Conservation (phyloP, 2,329 filamentous ascomycete genomes). For the Botrytis paeoniae region DNA sequence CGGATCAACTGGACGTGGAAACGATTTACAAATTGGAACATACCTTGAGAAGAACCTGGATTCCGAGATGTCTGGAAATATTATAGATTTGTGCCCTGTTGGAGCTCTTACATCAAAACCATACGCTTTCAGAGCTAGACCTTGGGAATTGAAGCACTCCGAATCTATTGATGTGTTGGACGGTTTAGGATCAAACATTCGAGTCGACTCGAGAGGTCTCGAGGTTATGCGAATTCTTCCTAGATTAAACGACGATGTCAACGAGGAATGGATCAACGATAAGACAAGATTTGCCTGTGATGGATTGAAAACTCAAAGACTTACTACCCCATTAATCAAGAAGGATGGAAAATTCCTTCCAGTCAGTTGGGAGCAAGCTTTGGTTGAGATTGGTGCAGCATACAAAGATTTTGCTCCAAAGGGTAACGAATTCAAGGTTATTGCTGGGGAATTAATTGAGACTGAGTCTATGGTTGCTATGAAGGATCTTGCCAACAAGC, state of each 20-base stretch:
- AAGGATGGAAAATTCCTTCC: slow-evolving; percentile 89
- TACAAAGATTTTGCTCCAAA: slow-evolving; percentile 77
- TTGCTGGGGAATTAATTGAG: slow-evolving; percentile 88
- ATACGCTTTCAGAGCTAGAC: slow-evolving; percentile 93
- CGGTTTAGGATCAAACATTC: slow-evolving; percentile 88
- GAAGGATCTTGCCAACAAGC: slow-evolving; percentile 95
- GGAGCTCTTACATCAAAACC: slow-evolving; percentile 96
- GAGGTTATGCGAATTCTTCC: slow-evolving; percentile 96
- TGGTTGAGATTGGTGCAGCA: slow-evolving; percentile 80
- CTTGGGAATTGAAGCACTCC: slow-evolving; percentile 95
- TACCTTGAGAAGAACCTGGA: slow-evolving; percentile 94
- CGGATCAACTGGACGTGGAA: slow-evolving; percentile 90
- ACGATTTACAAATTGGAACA: slow-evolving; percentile 96
- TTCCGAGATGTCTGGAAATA: slow-evolving; percentile 92
- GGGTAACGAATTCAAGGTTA: slow-evolving; percentile 92
- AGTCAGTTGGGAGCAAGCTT: slow-evolving; percentile 90
- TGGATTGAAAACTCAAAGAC: slow-evolving; percentile 89
- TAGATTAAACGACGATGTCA: slow-evolving; percentile 93
- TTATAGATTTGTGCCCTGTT: slow-evolving; percentile 97
- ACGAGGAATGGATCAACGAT: slow-evolving; percentile 99
- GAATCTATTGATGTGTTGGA: slow-evolving; percentile 95
- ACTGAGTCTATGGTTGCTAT: slow-evolving; percentile 91
- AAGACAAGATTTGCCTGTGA: slow-evolving; percentile 96
- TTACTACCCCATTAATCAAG: slow-evolving; percentile 88
- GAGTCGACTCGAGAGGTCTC: slow-evolving; percentile 86